Conservation (phyloP, 2,329 filamentous ascomycete species). For the Hortaea werneckii region DNA sequence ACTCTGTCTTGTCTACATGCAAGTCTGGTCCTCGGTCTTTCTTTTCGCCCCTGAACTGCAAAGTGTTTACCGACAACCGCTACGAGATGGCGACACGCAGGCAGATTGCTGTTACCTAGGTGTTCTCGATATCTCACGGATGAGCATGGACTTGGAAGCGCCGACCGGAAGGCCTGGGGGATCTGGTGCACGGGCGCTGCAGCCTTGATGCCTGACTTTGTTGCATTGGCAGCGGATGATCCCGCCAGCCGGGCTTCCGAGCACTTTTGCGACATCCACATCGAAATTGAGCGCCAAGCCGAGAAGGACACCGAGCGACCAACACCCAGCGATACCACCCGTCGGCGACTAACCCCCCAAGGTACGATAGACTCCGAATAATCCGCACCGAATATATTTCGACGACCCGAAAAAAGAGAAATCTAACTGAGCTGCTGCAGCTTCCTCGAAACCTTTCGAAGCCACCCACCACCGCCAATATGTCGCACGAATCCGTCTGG, state of each 20-base stretch:
- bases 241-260: neutral
- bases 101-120: too few species aligned
- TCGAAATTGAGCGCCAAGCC: constrained; percentile 5
- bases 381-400: too few species aligned
- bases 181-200: neutral
- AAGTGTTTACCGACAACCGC: too few species aligned
- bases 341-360: constrained; percentile 1
- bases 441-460: constrained; percentile 2
- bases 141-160: too few species aligned
- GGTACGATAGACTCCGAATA: neutral
- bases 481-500: constrained; percentile 96
- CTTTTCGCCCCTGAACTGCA: too few species aligned
- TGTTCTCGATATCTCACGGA: too few species aligned
- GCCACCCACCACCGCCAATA: constrained; percentile 41
- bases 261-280: neutral
- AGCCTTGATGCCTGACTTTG: neutral
- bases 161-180: too few species aligned
- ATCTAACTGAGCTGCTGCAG: neutral
- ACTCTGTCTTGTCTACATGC: too few species aligned
- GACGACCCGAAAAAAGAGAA: neutral
- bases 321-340: constrained; percentile 1
- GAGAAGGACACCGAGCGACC: neutral
- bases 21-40: too few species aligned
- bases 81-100: too few species aligned
- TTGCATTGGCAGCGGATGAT: neutral